Evolutionary conservation across 805 yeast species (phyloP), one percentile per base, ranked within the genome.

Genomic region (Candida dajiaensis): DNA sequence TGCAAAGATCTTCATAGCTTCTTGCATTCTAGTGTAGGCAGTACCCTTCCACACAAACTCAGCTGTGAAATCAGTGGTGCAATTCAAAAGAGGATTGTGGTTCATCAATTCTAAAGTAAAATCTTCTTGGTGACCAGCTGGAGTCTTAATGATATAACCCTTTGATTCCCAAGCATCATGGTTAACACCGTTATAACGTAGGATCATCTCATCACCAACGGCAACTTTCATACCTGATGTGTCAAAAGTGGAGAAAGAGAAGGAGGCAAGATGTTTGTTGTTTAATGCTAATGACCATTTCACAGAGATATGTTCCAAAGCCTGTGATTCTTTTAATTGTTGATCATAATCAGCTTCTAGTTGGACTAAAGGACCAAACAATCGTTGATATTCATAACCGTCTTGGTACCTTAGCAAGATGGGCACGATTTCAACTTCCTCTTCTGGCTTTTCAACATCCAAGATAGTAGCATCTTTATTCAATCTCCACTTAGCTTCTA

Each of bases 41-140:
- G 83, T 80, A 15, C 92, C 94, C 54, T 85, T 85, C 97, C 97
- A 90, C 44, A 85, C 87, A 61, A 88, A 85, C 56, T 87, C 92
- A 0, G 90, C 89, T 2, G 90, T 79, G 62, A 87, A 90, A 20
- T 83, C 87, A 5, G 78, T 72, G 2, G 76, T 74, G 35, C 76
- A 60, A 50, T 81, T 72, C 2, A 82, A 76, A 43, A 86, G 86
- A 1, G 89, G 86, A 1, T 65, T 58, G 2, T 49, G 59, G 20
- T 77, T 69, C 39, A 63, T 66, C 50, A 89, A 69, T 62, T 89
- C 96, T 41, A 89, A 65, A 1, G 90, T 83, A 56, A 83, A 83
- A 44, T 78, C 82, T 52, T 83, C 90, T 41, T 77, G 78, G 40
- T 70, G 67, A 33, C 84, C 71, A 54, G 77, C 77, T 9, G 96